phyloP scores from a whole-genome alignment of 352 stramenopile genomes.

The Phytophthora pistaciae region DNA sequence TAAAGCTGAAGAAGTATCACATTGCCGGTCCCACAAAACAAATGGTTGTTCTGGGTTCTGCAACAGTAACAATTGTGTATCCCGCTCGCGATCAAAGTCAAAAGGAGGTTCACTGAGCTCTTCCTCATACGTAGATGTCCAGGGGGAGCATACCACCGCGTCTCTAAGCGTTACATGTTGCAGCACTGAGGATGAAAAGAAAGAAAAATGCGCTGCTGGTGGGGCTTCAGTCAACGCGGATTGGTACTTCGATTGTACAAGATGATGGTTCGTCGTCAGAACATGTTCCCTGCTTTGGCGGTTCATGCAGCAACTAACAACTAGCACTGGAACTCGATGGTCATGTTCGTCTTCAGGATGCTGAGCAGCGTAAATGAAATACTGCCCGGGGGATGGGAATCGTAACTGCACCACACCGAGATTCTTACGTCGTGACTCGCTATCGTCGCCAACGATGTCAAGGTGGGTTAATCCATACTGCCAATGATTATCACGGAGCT shows the following conservation, averaged over 20 bases:
- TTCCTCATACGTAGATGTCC: conserved; percentile 13
- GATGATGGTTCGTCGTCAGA: conserved; percentile 15
- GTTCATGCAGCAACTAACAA: conserved; percentile 23
- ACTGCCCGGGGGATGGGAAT: conserved; percentile 26
- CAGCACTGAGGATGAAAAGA: conserved; percentile 32
- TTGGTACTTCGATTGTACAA: conserved; percentile 27
- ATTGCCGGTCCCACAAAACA: conserved; percentile 22
- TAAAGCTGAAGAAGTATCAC: conserved; percentile 3
- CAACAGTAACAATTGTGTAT: conserved; percentile 17
- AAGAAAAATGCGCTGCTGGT: conserved; percentile 26
- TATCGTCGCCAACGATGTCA: conserved; percentile 4
- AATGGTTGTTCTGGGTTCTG: conserved; percentile 18
- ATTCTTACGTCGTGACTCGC: conserved; percentile 1
- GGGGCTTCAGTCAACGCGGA: conserved; percentile 7
- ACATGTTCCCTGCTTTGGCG: conserved; percentile 11
- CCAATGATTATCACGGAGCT: conserved; percentile 20
- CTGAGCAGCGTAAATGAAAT: conserved; percentile 22
- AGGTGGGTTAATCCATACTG: conserved; percentile 24
- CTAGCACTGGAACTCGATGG: conserved; percentile 7
- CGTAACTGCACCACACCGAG: conserved; percentile 18
- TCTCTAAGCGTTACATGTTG: conserved; percentile 15
- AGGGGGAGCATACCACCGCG: conserved; percentile 26
- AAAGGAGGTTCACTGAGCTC: conserved; percentile 12
- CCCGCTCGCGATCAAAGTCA: conserved; percentile 33
- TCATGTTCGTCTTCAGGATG: conserved; percentile 1